These are phyloP conservation scores for Magnaporthiopsis incrustans DNA, from an alignment of 2,329 filamentous ascomycete genomes.

Conservation along the genomic window DNA sequence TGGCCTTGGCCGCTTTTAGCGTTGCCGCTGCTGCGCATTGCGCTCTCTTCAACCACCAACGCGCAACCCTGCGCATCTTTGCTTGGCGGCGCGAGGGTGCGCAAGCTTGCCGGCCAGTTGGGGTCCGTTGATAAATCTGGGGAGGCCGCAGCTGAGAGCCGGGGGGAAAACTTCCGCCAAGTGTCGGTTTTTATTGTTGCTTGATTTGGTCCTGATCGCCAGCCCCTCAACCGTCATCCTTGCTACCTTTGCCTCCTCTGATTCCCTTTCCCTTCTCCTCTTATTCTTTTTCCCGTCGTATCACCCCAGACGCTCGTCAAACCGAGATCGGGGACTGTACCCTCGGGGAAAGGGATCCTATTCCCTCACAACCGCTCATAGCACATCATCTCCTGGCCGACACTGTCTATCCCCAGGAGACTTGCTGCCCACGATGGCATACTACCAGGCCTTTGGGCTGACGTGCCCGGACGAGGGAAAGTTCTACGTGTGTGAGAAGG, in stretches of 20 bases:
- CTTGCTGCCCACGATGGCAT: neutral
- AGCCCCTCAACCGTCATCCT: neutral
- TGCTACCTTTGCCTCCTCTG: neutral
- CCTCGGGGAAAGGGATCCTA: neutral
- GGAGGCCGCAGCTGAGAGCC: neutral
- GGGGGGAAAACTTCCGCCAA: neutral
- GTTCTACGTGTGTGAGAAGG: slow-evolving; percentile 25
- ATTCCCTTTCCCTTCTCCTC: neutral
- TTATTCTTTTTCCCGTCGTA: too few species aligned
- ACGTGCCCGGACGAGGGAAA: slow-evolving; percentile 24
- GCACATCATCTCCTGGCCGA: neutral
- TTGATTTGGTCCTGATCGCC: neutral
- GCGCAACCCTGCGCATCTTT: neutral
- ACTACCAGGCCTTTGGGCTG: slow-evolving; percentile 17
- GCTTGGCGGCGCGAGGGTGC: neutral
- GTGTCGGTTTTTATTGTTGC: neutral
- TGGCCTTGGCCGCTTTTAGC: neutral
- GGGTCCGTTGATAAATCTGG: neutral
- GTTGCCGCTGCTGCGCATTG: neutral
- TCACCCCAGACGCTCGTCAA: neutral
- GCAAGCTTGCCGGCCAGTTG: neutral
- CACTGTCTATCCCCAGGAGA: neutral
- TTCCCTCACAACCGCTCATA: neutral
- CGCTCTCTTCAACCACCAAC: neutral
- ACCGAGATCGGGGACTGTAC: neutral